Conservation (phyloP, 495 filamentous ascomycete genomes). For the Xylaria bambusicola region DNA sequence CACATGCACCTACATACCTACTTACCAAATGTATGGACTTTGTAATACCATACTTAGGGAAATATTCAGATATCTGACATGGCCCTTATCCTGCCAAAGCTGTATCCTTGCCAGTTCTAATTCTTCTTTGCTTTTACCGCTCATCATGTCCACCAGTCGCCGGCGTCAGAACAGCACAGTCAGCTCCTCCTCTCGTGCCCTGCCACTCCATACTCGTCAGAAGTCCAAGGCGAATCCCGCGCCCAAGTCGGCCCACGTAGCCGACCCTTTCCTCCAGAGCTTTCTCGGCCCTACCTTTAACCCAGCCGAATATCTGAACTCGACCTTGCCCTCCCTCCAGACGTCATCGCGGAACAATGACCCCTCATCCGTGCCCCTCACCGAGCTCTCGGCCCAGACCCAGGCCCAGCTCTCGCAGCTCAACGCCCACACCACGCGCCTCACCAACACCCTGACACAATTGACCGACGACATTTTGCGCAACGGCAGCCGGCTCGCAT, state of each 20-base stretch:
- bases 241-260: constrained; percentile 56
- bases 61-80: no score
- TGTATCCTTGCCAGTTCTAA: no score
- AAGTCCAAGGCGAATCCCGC: constrained; percentile 34
- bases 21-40: no score
- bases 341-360: constrained; percentile 32
- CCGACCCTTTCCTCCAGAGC: constrained; percentile 62
- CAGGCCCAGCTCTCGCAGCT: constrained; percentile 84
- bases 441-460: constrained; percentile 80
- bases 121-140: neutral
- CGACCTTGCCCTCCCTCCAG: constrained; percentile 66
- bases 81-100: no score
- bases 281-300: constrained; percentile 78
- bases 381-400: constrained; percentile 76
- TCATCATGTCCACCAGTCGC: constrained; percentile 31
- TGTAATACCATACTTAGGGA: no score
- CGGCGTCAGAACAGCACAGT: constrained; percentile 41
- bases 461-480: constrained; percentile 94
- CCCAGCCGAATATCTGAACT: constrained; percentile 78
- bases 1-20: no score
- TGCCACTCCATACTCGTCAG: constrained; percentile 28
- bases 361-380: constrained; percentile 61
- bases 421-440: constrained; percentile 79
- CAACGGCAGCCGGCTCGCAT: constrained; percentile 80
- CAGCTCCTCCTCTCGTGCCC: constrained; percentile 22